Evolutionary conservation across 306 rosid genomes (phyloP).

Genomic region (Mimosa pudica): DNA sequence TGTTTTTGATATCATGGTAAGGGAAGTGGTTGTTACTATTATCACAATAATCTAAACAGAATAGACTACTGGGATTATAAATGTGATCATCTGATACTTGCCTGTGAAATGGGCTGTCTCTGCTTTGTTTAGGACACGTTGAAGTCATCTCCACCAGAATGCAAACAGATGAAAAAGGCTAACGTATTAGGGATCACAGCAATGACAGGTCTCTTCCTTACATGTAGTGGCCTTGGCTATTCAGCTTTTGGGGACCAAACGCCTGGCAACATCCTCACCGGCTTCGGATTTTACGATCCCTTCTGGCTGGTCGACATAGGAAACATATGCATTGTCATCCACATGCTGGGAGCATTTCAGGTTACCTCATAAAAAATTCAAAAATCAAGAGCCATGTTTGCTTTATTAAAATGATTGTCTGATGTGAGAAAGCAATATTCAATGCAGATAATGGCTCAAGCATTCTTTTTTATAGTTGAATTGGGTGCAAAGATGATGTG

Average conservation of each 20-base stretch:
- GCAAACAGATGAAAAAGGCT: constrained; percentile 73
- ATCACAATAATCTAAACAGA: not conserved
- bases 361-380: constrained; percentile 25
- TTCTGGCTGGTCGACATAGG: constrained; percentile 66
- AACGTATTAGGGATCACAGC: constrained; percentile 49
- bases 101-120: not conserved
- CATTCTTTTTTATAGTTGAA: constrained; percentile 53
- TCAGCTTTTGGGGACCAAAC: constrained; percentile 69
- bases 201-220: constrained; percentile 57
- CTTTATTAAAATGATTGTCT: not conserved
- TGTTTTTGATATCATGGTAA: constrained; percentile 58
- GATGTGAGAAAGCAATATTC: constrained; percentile 9
- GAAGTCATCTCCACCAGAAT: constrained; percentile 67
- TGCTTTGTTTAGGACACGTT: constrained; percentile 62
- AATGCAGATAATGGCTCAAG: constrained; percentile 58
- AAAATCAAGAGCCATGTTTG: not conserved
- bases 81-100: not conserved
- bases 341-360: constrained; percentile 79
- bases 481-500: constrained; percentile 49
- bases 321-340: constrained; percentile 56
- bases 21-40: not conserved
- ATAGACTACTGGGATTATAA: not conserved
- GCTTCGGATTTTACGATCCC: constrained; percentile 59
- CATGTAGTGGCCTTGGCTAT: constrained; percentile 58
- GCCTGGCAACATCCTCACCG: constrained; percentile 64